Evolutionary conservation across 2,329 filamentous ascomycete species (phyloP), one percentile per base, ranked within the genome.

Genomic region (Cladosporium sp.): DNA sequence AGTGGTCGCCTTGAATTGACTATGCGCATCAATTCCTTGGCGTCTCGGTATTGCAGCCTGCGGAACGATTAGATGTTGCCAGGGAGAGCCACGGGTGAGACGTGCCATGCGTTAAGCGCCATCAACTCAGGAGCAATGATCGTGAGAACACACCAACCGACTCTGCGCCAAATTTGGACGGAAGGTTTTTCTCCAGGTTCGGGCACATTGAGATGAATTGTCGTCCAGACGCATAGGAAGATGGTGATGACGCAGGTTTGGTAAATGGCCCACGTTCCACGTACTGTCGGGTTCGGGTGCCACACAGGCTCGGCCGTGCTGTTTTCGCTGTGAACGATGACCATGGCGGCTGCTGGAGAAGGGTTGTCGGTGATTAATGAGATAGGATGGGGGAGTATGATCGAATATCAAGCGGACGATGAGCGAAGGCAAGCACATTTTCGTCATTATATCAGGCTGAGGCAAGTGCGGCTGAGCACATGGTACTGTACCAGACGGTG

Each of bases 121-220:
- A 48, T 46, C 5, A 54, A 12, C 30, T 55, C 55, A 13, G 53
- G 55, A 6, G 50, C 55, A 18, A 57, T 32, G 13, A 57, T 18
- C 7, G 38, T 53, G 2, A 57, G 4, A 5, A 52, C 9, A 1
- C 51, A 19, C 56, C 55, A 58, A 4, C 43, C 47, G 3, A 42
- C 4, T 33, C 52, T 53, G 6, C 38, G 42, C 5, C 32, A 41
- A 0, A 20, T 50, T n/a, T 56, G 56, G 22, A 25, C 27, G 16
- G 19, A 43, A 3, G 27, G 16, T 20, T 42, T 48, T 29, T 49
- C 45, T 4, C 39, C 50, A 16, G 45, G 45, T 4, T 36, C 16
- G 1, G 53, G 54, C 7, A 55, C 29, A 22, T 58, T 58, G 19
- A 58, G 36, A 22, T 58, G 56, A 16, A 57, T 35, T 11, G 55